A percentile compares a stretch with the other conserved stretches of the same genome.
Evolutionary conservation across 2,329 filamentous ascomycete species (phyloP).

Genomic region (Stachybotrys echinatus): DNA sequence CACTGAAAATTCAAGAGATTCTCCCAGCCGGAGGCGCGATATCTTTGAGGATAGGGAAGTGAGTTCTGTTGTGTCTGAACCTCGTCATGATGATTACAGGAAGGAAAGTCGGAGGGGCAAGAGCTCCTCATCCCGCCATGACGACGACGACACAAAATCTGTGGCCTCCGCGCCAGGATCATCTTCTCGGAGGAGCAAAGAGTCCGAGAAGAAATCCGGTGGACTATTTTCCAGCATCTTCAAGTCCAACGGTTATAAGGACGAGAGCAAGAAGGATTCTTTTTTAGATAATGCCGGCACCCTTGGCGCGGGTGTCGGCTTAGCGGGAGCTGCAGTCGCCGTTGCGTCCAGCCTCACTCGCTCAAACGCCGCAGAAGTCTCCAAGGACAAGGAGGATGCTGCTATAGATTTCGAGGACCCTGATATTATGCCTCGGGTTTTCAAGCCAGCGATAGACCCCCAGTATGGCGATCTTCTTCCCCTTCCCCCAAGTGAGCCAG

Average conservation of each 20-base stretch:
- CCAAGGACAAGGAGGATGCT: constrained; percentile 30
- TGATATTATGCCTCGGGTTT: constrained; percentile 51
- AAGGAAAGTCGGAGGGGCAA: constrained; percentile 26
- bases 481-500: constrained; percentile 55
- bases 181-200: constrained; percentile 29
- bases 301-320: constrained; percentile 65
- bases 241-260: constrained; percentile 34
- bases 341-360: constrained; percentile 32
- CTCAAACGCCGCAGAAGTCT: constrained; percentile 41
- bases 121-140: constrained; percentile 23
- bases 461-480: constrained; percentile 61
- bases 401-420: constrained; percentile 24
- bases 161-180: constrained; percentile 30
- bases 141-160: constrained; percentile 43
- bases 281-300: constrained; percentile 70
- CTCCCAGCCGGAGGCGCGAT: constrained; percentile 32
- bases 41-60: constrained; percentile 40
- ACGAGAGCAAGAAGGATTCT: constrained; percentile 45
- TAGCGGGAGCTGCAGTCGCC: constrained; percentile 44
- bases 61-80: constrained; percentile 44
- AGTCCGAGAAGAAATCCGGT: constrained; percentile 32
- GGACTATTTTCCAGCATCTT: constrained; percentile 45
- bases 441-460: constrained; percentile 63
- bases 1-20: constrained; percentile 26
- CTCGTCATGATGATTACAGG: constrained; percentile 24